Conservation (phyloP, 495 filamentous ascomycete genomes). For the Choiromyces venosus region DNA sequence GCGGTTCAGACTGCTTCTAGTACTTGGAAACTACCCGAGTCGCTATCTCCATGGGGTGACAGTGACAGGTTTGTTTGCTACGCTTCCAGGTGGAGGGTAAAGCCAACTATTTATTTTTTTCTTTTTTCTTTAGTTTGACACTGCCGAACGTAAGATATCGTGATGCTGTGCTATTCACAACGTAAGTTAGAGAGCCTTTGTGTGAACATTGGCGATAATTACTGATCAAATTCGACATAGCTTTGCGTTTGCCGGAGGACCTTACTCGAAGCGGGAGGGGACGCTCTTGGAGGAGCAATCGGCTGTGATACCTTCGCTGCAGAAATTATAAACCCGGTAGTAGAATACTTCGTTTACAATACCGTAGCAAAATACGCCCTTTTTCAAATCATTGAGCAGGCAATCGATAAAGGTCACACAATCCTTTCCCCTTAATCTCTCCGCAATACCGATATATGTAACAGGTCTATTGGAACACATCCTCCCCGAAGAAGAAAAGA, state of each 20-base stretch:
- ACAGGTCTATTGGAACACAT: conserved; percentile 43
- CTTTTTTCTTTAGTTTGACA: conserved; percentile 37
- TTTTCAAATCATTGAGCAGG: conserved; percentile 47
- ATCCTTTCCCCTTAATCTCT: neutral
- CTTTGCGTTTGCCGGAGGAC: conserved; percentile 43
- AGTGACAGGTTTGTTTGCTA: conserved; percentile 37
- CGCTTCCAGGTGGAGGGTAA: neutral
- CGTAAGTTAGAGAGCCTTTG: conserved; percentile 2
- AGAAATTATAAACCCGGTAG: conserved; percentile 43
- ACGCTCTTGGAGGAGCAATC: conserved; percentile 36
- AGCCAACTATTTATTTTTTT: neutral
- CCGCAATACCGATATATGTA: neutral
- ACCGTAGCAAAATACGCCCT: conserved; percentile 44
- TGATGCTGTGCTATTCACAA: conserved; percentile 45
- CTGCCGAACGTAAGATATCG: conserved; percentile 46
- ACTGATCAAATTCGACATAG: conserved; percentile 21
- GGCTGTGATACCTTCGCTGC: conserved; percentile 44
- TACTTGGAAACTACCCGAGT: conserved; percentile 41
- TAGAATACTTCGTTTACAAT: conserved; percentile 39
- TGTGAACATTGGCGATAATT: neutral
- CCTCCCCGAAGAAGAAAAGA: conserved; percentile 47
- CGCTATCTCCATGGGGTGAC: conserved; percentile 46
- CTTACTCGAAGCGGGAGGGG: conserved; percentile 40
- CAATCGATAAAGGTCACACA: conserved; percentile 44
- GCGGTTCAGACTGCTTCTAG: conserved; percentile 43